Conservation (phyloP, 2,329 filamentous ascomycete genomes). For the Ophiostoma perfectum region DNA sequence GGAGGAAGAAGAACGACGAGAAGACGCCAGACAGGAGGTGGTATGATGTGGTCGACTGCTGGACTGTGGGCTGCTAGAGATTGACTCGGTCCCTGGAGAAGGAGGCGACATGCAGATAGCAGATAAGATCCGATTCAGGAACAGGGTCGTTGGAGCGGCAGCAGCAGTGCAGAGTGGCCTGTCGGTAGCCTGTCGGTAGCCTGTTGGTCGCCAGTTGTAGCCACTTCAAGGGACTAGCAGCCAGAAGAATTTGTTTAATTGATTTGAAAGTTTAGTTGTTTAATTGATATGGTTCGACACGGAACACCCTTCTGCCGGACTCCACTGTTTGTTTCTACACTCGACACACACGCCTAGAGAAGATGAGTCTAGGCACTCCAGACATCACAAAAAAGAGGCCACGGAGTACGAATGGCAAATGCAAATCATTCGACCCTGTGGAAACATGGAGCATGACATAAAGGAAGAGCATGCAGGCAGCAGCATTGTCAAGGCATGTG, state of each 20-base stretch:
- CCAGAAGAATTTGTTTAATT: neutral
- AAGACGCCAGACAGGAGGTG: neutral
- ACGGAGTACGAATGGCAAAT: constrained; percentile 2
- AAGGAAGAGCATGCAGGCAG: neutral
- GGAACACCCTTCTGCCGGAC: constrained; percentile 21
- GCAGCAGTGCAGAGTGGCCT: neutral
- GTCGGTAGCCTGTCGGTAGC: neutral
- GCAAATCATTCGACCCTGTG: constrained; percentile 4
- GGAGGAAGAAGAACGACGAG: neutral
- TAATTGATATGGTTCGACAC: constrained; percentile 20
- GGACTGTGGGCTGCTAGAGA: neutral
- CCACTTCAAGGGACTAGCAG: neutral
- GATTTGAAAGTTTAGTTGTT: neutral
- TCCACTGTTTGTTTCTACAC: constrained; percentile 14
- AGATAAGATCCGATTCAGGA: constrained; percentile 24
- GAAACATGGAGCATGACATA: neutral
- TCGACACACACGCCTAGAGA: neutral
- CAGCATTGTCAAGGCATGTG: neutral
- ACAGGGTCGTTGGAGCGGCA: neutral
- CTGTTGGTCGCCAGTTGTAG: neutral
- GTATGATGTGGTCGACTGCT: neutral
- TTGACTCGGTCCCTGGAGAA: neutral
- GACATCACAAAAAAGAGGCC: neutral
- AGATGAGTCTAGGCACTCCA: neutral
- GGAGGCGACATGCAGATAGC: neutral